phyloP scores from a whole-genome alignment of 768 basidiomycete species.

The Xanthoconium stramineum region DNA sequence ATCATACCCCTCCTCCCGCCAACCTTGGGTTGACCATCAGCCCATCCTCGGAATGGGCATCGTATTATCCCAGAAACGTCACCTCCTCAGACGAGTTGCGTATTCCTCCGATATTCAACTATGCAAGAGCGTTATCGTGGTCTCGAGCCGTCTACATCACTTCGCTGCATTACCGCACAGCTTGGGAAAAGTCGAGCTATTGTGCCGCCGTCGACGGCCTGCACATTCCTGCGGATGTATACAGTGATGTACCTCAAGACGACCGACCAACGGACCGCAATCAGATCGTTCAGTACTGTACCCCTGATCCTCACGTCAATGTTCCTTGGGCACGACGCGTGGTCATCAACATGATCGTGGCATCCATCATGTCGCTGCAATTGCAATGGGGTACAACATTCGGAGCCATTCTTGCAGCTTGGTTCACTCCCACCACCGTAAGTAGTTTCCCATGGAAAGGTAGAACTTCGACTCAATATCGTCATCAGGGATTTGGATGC shows the following conservation, averaged over 20 bases:
- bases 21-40: too few relatives aligned
- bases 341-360: constrained; percentile 26
- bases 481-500: constrained; percentile 30
- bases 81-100: constrained; percentile 23
- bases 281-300: constrained; percentile 23
- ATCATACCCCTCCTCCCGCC: not conserved
- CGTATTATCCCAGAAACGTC: not conserved
- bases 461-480: not conserved
- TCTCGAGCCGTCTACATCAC: constrained; percentile 12
- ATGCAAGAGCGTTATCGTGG: constrained; percentile 23
- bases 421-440: constrained; percentile 31
- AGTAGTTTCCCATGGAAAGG: not conserved
- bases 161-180: constrained; percentile 17
- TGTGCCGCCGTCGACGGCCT: constrained; percentile 2
- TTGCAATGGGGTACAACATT: constrained; percentile 34
- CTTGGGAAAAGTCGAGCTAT: constrained; percentile 5
- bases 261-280: too few relatives aligned
- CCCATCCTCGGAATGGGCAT: constrained; percentile 5
- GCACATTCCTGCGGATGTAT: not conserved
- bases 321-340: constrained; percentile 23
- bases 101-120: too few relatives aligned
- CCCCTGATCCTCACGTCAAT: not conserved
- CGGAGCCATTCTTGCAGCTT: constrained; percentile 27
- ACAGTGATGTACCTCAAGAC: constrained; percentile 1
- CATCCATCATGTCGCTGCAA: constrained; percentile 25